Base-by-base conservation (phyloP, 352 stramenopile species). In the Phytophthora meadii region DNA sequence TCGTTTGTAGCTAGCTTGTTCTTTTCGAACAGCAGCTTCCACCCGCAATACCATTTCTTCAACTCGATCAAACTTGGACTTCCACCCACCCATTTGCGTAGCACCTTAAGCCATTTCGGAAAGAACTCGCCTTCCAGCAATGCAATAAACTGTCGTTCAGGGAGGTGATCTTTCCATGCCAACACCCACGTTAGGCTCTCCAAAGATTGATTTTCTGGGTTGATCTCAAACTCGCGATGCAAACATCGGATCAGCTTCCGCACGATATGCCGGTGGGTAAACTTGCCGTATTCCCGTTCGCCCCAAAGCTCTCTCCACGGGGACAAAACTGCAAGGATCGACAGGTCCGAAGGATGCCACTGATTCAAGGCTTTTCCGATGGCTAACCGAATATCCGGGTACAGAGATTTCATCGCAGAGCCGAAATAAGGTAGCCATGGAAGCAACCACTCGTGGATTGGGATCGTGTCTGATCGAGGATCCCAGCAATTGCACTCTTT, bases 71-170 rank as follows among this genome's bases (percentile, higher is more conserved):
- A 53, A 48, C 79, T 71, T 3, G 81, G 74, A 3, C 71, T 70
- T 5, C 70, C 65, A 4, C 44, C 46, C 3, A 97, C 72, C 92
- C 92, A 98, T 46, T 75, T 76, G 12, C 81, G 87, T 46, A 98
- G 66, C 14, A 93, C 84, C 15, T 82, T 81, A 11, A 97, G 81
- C 92, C 92, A 98, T 59, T 95, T 90, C 0, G 89, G 87, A 50
- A 98, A 97, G 50, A 98, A 97, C 52, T 97, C 92, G 8, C 88
- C 91, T 69, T 97, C 91, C 22, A 98, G 76, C 2, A 97, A 68
- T 22, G 87, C 84, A 30, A 94, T 72, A 49, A 94, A 81, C 52
- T 97, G 88, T 0, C 83, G 79, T 9, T 89, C 59, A 9, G 88
- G 84, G 28, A 97, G 60, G 51, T 88, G 41, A 15, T 71, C 52